Evolutionary conservation across 2,329 filamentous ascomycete genomes (phyloP), one percentile per base, ranked within the genome.

Genomic region (Penicillium hordei): DNA sequence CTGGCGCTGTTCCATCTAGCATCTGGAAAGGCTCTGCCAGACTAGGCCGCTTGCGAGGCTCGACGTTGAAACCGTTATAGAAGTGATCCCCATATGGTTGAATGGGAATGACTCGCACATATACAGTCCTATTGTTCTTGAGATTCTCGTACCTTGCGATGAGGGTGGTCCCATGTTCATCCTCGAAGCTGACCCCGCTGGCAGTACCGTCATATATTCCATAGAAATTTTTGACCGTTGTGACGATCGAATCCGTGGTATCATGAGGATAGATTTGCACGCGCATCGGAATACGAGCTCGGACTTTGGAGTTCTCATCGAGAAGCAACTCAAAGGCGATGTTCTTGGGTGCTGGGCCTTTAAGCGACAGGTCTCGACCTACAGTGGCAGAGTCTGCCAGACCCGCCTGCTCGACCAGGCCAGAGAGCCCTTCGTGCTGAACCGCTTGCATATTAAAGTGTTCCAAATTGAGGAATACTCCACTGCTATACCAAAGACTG

Each of bases 181-280:
- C 93, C 78, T 97, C 93, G 71, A 99, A 97, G 78, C 91, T 96
- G 71, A 99, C 89, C 65, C 94, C 93, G 72, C 88, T 88, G 66
- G 86, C 86, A 66, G 86, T 84, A 61, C 85, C 87, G 64, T 93
- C 90, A 75, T 97, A 97, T 65, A 99, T 84, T 60, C 94, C 94
- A 73, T 96, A 97, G 79, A 97, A 97, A 81, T 97, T 97, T 83
- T 96, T 97, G 71, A 97, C 93, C 1, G 94, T 97, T 15, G 92
- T 94, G 63, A 97, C 91, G 78, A 99, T 99, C 36, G 93, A 97
- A 73, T 97, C 93, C 23, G 93, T 97, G 52, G 91, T 93, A 80
- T 99, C 94, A 76, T 97, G 93, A 46, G 91, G 91, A 71, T 89
- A 96, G 67, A 99, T 97, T 70, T 95, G 90, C 44, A 89, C 85